Conservation (phyloP, 768 basidiomycete genomes). For the Phaeolepiota aurea region DNA sequence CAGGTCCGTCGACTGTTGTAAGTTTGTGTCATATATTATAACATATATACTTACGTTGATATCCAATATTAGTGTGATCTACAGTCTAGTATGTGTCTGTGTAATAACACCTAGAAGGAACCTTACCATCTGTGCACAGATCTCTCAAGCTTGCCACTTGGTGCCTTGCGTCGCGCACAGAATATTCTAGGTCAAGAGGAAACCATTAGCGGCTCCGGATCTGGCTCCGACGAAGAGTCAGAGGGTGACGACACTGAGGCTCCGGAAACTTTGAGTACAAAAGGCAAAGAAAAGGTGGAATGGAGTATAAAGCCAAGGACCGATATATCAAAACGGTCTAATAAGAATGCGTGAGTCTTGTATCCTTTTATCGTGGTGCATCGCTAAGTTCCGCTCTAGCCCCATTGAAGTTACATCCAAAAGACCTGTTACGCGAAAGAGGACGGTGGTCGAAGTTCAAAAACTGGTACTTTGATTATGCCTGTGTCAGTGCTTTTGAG, state of each 20-base stretch:
- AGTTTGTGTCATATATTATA: constrained; percentile 8
- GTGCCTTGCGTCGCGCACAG: constrained; percentile 59
- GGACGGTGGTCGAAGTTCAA: constrained; percentile 61
- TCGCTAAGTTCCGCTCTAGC: constrained; percentile 27
- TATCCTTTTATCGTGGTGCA: neutral
- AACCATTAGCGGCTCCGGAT: constrained; percentile 21
- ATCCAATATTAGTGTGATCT: constrained; percentile 13
- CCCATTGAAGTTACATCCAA: constrained; percentile 82
- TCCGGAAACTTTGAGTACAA: constrained; percentile 1
- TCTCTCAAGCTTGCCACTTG: constrained; percentile 53
- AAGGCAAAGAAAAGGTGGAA: constrained; percentile 28
- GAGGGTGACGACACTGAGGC: constrained; percentile 3
- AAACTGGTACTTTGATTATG: no score
- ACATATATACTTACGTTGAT: neutral
- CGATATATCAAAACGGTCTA: constrained; percentile 50
- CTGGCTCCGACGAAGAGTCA: constrained; percentile 11
- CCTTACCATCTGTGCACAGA: no score
- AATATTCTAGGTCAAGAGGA: constrained; percentile 35
- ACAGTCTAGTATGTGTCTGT: constrained; percentile 19
- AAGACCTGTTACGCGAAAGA: constrained; percentile 66
- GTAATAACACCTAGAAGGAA: no score
- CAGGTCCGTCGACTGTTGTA: constrained; percentile 22
- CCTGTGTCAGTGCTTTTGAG: no score
- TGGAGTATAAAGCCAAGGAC: constrained; percentile 33
- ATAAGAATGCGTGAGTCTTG: constrained; percentile 79